Evolutionary conservation across 768 basidiomycete genomes (phyloP).

Genomic region (Xanthoconium stramineum): DNA sequence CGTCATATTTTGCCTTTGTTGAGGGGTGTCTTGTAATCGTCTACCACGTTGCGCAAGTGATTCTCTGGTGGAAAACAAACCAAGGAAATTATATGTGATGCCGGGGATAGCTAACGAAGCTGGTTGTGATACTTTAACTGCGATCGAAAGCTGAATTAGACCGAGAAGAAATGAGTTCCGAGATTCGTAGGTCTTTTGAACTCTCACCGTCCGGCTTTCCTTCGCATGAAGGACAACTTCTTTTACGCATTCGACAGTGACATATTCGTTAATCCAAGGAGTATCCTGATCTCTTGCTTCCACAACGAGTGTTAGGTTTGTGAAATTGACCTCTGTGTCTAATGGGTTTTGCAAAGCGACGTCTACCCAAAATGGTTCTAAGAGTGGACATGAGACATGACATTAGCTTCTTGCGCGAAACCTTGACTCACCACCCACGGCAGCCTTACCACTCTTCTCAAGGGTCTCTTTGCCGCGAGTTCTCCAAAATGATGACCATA

Average conservation of each 20-base stretch:
- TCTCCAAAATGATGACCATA: constrained; percentile 63
- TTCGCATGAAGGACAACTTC: constrained; percentile 60
- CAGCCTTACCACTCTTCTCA: constrained; percentile 53
- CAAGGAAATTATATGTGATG: constrained; percentile 67
- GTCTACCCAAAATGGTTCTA: constrained; percentile 80
- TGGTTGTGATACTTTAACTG: constrained; percentile 51
- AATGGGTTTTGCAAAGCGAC: constrained; percentile 68
- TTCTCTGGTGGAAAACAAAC: constrained; percentile 66
- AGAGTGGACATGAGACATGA: constrained; percentile 1
- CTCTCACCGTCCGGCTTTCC: constrained; percentile 62
- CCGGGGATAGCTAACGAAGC: constrained; percentile 55
- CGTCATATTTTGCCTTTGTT: constrained; percentile 62
- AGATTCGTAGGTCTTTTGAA: background rate
- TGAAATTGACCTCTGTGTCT: constrained; percentile 67
- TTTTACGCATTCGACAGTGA: constrained; percentile 58
- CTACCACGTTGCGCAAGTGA: constrained; percentile 67
- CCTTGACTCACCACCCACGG: constrained; percentile 52
- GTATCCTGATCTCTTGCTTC: constrained; percentile 35
- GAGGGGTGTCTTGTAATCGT: constrained; percentile 70
- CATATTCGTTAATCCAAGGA: constrained; percentile 35
- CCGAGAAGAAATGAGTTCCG: background rate
- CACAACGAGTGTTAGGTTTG: constrained; percentile 56
- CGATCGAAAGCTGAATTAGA: constrained; percentile 53
- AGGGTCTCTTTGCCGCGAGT: constrained; percentile 52
- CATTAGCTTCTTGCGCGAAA: background rate